A percentile compares a stretch with the other conserved stretches of the same genome.
Evolutionary conservation across 768 basidiomycete species (phyloP).

Genomic region (Leucocoprinus sp.): DNA sequence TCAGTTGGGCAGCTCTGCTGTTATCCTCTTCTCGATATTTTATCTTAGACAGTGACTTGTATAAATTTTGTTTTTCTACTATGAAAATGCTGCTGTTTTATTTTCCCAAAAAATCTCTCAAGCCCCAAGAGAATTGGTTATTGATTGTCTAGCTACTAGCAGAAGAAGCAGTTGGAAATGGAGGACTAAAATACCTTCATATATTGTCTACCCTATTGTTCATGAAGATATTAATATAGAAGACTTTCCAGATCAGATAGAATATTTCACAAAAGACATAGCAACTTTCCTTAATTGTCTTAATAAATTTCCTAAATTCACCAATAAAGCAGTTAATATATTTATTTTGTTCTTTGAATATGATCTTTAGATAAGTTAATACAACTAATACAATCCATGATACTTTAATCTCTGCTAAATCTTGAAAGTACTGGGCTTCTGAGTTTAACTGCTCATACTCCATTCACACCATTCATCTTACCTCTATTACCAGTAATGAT

Average conservation of each 20-base stretch:
- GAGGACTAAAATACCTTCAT: slow-evolving; percentile 35
- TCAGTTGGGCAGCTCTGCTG: slow-evolving; percentile 70
- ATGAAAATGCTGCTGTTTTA: slow-evolving; percentile 68
- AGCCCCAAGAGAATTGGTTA: slow-evolving; percentile 28
- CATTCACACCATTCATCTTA: slow-evolving; percentile 41
- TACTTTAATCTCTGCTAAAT: not conserved
- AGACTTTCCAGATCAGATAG: slow-evolving; percentile 58
- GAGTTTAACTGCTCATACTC: slow-evolving; percentile 38
- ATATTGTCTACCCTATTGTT: slow-evolving; percentile 44
- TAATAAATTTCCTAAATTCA: slow-evolving; percentile 75
- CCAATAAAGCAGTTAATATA: slow-evolving; percentile 61
- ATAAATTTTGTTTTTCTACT: slow-evolving; percentile 62
- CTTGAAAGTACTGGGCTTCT: slow-evolving; percentile 65
- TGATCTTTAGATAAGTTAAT: slow-evolving; percentile 48
- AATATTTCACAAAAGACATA: slow-evolving; percentile 55
- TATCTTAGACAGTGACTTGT: slow-evolving; percentile 63
- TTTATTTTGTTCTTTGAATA: slow-evolving; percentile 62
- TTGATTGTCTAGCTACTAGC: slow-evolving; percentile 19
- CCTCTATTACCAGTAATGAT: slow-evolving; percentile 27
- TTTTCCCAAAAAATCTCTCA: slow-evolving; percentile 58
- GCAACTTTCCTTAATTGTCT: slow-evolving; percentile 60
- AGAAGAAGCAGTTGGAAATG: slow-evolving; percentile 24
- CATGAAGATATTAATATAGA: slow-evolving; percentile 54
- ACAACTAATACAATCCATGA: not conserved
- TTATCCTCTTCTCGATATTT: slow-evolving; percentile 66